Conservation (phyloP, 2,329 filamentous ascomycete genomes). For the Chaetomium strumarium region DNA sequence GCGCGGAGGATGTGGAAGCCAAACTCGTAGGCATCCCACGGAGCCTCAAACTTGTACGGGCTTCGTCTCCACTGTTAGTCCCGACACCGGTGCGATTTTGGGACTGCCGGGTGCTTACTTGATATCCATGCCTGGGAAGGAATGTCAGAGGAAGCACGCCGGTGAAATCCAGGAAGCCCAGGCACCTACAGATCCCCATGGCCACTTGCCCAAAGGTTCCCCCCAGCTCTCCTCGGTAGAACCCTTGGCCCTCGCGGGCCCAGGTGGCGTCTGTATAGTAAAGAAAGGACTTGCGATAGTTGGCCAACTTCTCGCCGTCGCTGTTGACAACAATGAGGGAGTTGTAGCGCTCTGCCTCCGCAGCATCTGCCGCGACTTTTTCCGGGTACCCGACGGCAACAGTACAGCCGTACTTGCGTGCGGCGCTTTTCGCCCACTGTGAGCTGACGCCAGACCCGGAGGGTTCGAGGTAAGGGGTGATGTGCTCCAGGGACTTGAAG, state of each 20-base stretch:
- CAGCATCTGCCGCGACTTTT: conserved; percentile 45
- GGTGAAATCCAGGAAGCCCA: not conserved
- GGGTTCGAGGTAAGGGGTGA: conserved; percentile 63
- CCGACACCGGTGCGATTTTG: not conserved
- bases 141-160: not conserved
- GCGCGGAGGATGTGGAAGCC: conserved; percentile 50
- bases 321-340: conserved; percentile 48
- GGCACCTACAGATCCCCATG: conserved; percentile 49
- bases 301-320: conserved; percentile 53
- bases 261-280: conserved; percentile 58
- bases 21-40: conserved; percentile 43
- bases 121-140: conserved; percentile 47
- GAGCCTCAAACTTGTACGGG: conserved; percentile 44
- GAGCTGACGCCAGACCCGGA: conserved; percentile 60
- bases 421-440: conserved; percentile 63
- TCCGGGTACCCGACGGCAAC: conserved; percentile 74
- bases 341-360: conserved; percentile 49
- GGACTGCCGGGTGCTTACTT: conserved; percentile 39
- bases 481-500: conserved; percentile 63
- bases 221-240: conserved; percentile 40
- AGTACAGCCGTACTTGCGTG: conserved; percentile 59
- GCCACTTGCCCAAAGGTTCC: conserved; percentile 46
- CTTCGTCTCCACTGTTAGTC: conserved; percentile 34
- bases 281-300: conserved; percentile 56
- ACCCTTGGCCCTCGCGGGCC: conserved; percentile 52